These are phyloP conservation scores for Backusella westeae DNA, from an alignment of 192 early-diverging fungal genomes.

Conservation along the genomic window DNA sequence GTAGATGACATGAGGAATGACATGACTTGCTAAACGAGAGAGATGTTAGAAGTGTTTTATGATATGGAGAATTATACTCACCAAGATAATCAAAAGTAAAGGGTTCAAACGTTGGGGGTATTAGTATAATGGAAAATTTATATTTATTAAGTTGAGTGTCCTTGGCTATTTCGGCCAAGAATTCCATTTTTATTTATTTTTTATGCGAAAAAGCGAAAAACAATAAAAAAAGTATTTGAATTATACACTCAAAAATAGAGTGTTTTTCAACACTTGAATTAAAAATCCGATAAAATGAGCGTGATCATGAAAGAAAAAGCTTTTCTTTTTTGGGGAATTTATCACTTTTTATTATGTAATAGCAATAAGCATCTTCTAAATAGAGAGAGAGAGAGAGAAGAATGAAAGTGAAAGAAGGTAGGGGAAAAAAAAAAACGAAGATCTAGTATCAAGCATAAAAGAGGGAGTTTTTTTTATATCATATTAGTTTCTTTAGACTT, in stretches of 20 bases:
- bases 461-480: background rate
- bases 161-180: background rate
- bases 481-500: background rate
- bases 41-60: background rate
- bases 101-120: conserved; percentile 1
- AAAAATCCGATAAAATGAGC: background rate
- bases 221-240: background rate
- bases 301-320: background rate
- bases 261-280: background rate
- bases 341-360: background rate
- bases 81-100: conserved; percentile 1
- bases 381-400: background rate
- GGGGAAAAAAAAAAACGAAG: background rate
- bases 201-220: background rate
- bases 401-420: background rate
- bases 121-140: conserved; percentile 1
- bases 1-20: conserved; percentile 7
- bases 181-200: background rate
- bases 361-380: background rate
- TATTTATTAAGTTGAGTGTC: conserved; percentile 1
- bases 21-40: conserved; percentile 1
- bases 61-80: background rate
- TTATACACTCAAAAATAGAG: background rate
- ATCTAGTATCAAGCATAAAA: background rate
- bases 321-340: background rate